A percentile compares a stretch with the other conserved stretches of the same genome.
These are phyloP conservation scores for Bocquillonia castaneifolia DNA, from an alignment of 441 rosid species.

Conservation along the genomic window DNA sequence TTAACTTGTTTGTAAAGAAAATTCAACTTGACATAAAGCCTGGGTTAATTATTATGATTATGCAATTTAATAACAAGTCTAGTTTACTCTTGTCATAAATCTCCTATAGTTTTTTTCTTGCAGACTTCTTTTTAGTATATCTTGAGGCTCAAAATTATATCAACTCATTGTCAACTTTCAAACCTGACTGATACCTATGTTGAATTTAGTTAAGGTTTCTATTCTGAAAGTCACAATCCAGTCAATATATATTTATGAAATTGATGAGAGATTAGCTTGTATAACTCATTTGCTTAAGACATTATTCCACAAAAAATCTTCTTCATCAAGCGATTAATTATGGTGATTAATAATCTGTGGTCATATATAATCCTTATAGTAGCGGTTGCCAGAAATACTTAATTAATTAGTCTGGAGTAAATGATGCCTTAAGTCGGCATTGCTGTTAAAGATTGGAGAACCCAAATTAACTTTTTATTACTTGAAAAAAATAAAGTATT, in stretches of 20 bases:
- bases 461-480: neutral
- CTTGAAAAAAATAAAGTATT: too few relatives aligned
- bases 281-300: neutral
- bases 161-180: neutral
- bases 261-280: neutral
- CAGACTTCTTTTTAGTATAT: neutral
- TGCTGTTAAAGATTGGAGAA: neutral
- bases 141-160: neutral
- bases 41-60: slow-evolving; percentile 5
- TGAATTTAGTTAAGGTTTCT: neutral
- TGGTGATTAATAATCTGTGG: neutral
- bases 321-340: neutral
- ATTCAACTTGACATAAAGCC: slow-evolving; percentile 1
- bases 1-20: slow-evolving; percentile 16
- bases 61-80: slow-evolving; percentile 5
- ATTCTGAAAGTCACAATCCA: slow-evolving; percentile 1
- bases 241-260: neutral
- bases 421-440: neutral
- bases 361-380: neutral
- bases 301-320: neutral
- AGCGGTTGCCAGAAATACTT: neutral
- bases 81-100: neutral
- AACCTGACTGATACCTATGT: slow-evolving; percentile 1
- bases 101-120: neutral
- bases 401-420: slow-evolving; percentile 5